Evolutionary conservation across 2,329 filamentous ascomycete species (phyloP), one percentile per base, ranked within the genome.

Genomic region (Beauveria rudraprayagi): DNA sequence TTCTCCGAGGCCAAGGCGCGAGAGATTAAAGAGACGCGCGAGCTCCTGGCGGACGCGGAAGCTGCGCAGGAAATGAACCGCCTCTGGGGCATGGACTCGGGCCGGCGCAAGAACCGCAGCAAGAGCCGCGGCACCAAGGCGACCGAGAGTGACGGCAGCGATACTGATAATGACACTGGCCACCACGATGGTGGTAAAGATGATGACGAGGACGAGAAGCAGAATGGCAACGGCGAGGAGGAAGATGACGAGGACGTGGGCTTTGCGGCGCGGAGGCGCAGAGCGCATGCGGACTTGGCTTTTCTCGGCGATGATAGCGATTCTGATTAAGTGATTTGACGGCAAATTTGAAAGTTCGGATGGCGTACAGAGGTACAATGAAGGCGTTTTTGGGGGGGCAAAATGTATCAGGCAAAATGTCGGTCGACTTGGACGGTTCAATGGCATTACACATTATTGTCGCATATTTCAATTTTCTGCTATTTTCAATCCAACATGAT

Each of bases 11-110:
- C 91, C 47, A 93, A 89, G 69, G 93, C 93, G 1, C 85, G 82
- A 26, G 86, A 91, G 73, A 97, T 97, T 71, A 94, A 91, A 71
- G 93, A 96, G 75, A 80, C 83, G 69, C 82, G 93, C 58, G 93
- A 99, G 74, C 80, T 99, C 41, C 81, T 85, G 68, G 90, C 87
- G 1, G 93, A 99, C 69, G 78, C 96, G 7, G 90, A 94, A 69
- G 88, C 86, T 14, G 91, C 96, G 17, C 86, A 91, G 71, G 87
- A 94, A 71, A 92, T 91, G 68, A 87, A 91, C 62, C 83, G 84
- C 66, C 80, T 83, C 56, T 97, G 92, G 92, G 93, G 93, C 1
- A 73, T 75, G 44, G 73, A 64, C 17, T 62, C 73, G 1, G 71
- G 70, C n/a, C 70, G 73, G 2, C 74, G 77, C 9, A 76, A 78